Base-by-base conservation (phyloP, 2,329 filamentous ascomycete species). In the Microcyclospora tardicrescens region DNA sequence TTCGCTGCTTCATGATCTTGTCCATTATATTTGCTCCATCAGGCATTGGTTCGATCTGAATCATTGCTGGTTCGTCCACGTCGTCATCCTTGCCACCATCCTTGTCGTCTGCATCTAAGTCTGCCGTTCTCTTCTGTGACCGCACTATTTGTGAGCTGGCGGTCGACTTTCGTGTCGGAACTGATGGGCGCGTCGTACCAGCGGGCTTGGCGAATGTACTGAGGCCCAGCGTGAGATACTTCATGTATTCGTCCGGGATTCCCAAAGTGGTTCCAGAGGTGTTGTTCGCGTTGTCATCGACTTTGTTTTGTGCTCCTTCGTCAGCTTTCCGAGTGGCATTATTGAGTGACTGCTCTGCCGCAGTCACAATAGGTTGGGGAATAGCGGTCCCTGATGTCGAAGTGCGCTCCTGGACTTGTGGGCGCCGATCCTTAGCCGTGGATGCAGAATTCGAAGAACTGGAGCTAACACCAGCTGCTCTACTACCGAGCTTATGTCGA, bases 1-100 rank as follows among this genome's bases (percentile, higher is more conserved):
- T 54, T 24, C 63, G 60, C 38, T 67, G 65, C 1, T 45, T 45
- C 51, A 77, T 83, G 37, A 84, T 65, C 50, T 77, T 81, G 46
- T 69, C 72, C 52, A 79, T 69, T 49, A 79, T 66, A 15, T 52
- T 43, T 35, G 65, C 61, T 9, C 65, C 56, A 33, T 68, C 63
- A 5, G 58, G 56, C 13, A 49, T 52, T 1, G 57, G 57, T 6
- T 61, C 57, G 9, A 58, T n/a, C 11, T 52, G 44, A 8, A 46
- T 43, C 16, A 59, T 38, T 3, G 43, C 38, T 10, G 43, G 24
- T 6, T 28, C 31, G 29, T 45, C 46, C 3, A 47, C 41, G 8
- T 48, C 42, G 3, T 45, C 39, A 14, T 47, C 41, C 4, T 37
- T 13, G 5, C 40, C 35, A 16, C 46, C 40, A 32, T 39, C 37